Evolutionary conservation across 805 yeast genomes (phyloP), one percentile per base, ranked within the genome.

Genomic region (Lipomyces anomalus): DNA sequence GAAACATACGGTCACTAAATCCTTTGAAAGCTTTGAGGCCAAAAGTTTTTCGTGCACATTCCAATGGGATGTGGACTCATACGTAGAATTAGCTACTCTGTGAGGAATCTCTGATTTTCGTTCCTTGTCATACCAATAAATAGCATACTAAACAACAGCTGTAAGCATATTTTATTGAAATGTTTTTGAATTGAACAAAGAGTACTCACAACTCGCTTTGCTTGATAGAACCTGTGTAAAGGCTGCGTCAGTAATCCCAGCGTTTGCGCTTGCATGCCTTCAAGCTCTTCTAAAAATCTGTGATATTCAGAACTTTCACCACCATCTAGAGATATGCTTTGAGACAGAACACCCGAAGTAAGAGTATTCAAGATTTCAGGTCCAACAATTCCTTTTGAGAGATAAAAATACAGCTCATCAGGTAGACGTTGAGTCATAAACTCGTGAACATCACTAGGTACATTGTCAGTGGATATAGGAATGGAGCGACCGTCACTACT

Each of bases 351-450:
- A 1, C 87, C 92, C 47, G 77, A 77, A 1, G 82, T 72, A 17
- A 89, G 70, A 0, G 87, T 76, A 51, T 82, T 83, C 35, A 82
- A 72, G 21, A 85, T 62, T 46, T 78, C 79, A 4, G 81, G 66
- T 5, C 80, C 76, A 9, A 83, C 67, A 21, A 89, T 61, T 1
- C 97, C 97, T 47, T 83, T 64, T 1, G 94, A 82, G 60, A 78
- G 78, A 63, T 87, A 92, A 61, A 82, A 88, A 58, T 78, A 82
- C 35, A 83, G 72, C 65, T 89, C 97, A 43, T 86, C 84, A 1
- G 97, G 94, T 42, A 92, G 69, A 60, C 89, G 76, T 62, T 84
- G 86, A 6, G 94, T 87, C 40, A 92, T 73, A 38, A 88, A 75
- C 38, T 81, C 88, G 61, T 85, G 92, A 9, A 85, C 69, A 62